Evolutionary conservation across 495 filamentous ascomycete genomes (phyloP).

Genomic region (Saxophila tyrrhenica): DNA sequence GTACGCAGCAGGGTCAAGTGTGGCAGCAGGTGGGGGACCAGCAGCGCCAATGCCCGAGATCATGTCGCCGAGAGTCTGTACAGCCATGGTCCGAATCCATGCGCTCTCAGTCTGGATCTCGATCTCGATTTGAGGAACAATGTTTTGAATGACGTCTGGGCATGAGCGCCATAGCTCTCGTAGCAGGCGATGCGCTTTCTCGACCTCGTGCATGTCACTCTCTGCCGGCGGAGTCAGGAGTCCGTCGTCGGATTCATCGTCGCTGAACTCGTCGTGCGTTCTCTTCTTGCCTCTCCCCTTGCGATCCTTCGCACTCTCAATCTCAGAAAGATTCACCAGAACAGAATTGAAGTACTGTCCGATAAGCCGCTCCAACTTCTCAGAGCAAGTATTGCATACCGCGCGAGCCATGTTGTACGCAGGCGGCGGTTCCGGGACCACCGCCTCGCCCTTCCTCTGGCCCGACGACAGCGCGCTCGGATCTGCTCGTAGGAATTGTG

Average conservation of each 20-base stretch:
- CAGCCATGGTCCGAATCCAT: conserved; percentile 72
- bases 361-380: conserved; percentile 86
- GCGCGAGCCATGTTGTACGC: conserved; percentile 94
- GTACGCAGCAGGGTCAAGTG: conserved; percentile 68
- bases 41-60: conserved; percentile 82
- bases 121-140: conserved; percentile 86
- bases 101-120: conserved; percentile 84
- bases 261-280: conserved; percentile 25
- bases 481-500: conserved; percentile 84
- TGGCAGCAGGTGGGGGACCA: conserved; percentile 60
- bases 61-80: conserved; percentile 89
- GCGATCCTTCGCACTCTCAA: conserved; percentile 29
- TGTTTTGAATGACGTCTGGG: conserved; percentile 78
- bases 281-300: conserved; percentile 26
- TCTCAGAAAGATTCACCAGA: conserved; percentile 71
- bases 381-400: conserved; percentile 79
- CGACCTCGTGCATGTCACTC: conserved; percentile 73
- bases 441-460: conserved; percentile 46
- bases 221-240: conserved; percentile 51
- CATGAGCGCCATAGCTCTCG: conserved; percentile 91
- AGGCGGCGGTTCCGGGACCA: conserved; percentile 73
- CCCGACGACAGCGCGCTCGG: conserved; percentile 38
- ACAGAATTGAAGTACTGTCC: conserved; percentile 97
- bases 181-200: conserved; percentile 78
- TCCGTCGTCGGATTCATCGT: conserved; percentile 61